A percentile compares a stretch with the other conserved stretches of the same genome.
Evolutionary conservation across 164 flowering plant species (phyloP).

Genomic region (Aristolochia contorta): DNA sequence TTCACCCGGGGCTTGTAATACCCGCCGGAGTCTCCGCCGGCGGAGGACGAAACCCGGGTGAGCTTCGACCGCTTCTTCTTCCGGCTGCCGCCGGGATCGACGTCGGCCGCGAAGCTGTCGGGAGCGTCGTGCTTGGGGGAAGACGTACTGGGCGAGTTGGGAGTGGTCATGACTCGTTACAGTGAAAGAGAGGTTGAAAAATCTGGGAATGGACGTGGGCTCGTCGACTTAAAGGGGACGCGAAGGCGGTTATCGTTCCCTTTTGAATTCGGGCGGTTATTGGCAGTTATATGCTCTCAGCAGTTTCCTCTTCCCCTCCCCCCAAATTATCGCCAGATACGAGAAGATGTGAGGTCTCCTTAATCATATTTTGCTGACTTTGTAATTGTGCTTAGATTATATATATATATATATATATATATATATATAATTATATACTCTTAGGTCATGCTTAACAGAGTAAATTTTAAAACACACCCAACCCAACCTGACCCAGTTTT

Average conservation of each 20-base stretch:
- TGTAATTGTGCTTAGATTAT: too few relatives aligned
- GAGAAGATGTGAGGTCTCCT: too few relatives aligned
- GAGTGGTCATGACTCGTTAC: constrained; percentile 3
- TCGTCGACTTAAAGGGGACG: not conserved
- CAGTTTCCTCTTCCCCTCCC: too few relatives aligned
- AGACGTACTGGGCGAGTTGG: not conserved
- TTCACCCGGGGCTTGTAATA: constrained; percentile 1
- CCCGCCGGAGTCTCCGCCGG: not conserved
- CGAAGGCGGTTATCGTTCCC: constrained; percentile 14
- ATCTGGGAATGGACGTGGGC: not conserved
- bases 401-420: too few relatives aligned
- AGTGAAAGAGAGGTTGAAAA: constrained; percentile 1
- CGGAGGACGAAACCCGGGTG: constrained; percentile 1
- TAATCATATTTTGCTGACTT: too few relatives aligned
- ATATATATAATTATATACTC: too few relatives aligned
- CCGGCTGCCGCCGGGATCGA: constrained; percentile 14
- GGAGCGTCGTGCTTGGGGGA: constrained; percentile 1
- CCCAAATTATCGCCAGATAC: not conserved
- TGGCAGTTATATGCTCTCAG: constrained; percentile 14
- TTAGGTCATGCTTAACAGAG: too few relatives aligned
- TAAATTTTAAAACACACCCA: too few relatives aligned
- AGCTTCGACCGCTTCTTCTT: constrained; percentile 43
- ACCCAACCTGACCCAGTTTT: too few relatives aligned
- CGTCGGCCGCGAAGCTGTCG: not conserved
- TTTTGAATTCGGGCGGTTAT: constrained; percentile 10